Conservation (phyloP, 139 green algal species). For the Asterochloris erici region DNA sequence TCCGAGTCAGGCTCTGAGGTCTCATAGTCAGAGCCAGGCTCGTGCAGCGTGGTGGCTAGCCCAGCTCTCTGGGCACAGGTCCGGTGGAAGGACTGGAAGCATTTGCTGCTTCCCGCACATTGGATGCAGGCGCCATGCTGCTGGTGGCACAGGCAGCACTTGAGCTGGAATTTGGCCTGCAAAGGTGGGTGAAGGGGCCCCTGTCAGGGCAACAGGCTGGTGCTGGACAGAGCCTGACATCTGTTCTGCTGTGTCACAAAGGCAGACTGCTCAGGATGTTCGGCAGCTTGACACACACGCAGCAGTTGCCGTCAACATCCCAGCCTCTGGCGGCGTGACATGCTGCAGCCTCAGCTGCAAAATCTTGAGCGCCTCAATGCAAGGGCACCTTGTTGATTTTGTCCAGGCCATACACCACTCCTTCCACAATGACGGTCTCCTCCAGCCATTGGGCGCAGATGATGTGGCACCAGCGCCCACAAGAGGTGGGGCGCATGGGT, state of each 20-base stretch:
- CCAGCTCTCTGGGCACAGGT: slow-evolving; percentile 65
- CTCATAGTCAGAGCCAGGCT: slow-evolving; percentile 23
- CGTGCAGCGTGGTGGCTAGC: slow-evolving; percentile 14
- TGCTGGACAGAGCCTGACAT: no score
- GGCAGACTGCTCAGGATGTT: no score
- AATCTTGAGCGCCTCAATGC: no score
- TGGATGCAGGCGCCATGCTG: slow-evolving; percentile 76
- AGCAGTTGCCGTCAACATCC: no score
- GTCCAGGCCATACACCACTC: slow-evolving; percentile 9
- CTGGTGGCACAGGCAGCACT: slow-evolving; percentile 68
- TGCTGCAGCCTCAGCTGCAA: no score
- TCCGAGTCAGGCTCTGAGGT: slow-evolving; percentile 21
- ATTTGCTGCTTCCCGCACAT: slow-evolving; percentile 49
- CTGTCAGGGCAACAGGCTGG: no score
- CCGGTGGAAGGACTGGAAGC: slow-evolving; percentile 72
- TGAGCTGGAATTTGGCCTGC: slow-evolving; percentile 37
- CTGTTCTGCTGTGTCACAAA: no score
- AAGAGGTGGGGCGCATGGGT: slow-evolving; percentile 54
- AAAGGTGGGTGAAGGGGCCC: neutral
- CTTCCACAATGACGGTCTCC: slow-evolving; percentile 26
- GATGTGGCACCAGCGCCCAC: slow-evolving; percentile 57
- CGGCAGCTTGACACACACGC: no score
- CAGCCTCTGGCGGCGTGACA: no score
- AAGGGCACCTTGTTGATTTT: slow-evolving; percentile 10
- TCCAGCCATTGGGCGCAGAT: slow-evolving; percentile 51